These are phyloP conservation scores for Huntiella moniliformis DNA, from an alignment of 2,329 filamentous ascomycete genomes.

Conservation along the genomic window DNA sequence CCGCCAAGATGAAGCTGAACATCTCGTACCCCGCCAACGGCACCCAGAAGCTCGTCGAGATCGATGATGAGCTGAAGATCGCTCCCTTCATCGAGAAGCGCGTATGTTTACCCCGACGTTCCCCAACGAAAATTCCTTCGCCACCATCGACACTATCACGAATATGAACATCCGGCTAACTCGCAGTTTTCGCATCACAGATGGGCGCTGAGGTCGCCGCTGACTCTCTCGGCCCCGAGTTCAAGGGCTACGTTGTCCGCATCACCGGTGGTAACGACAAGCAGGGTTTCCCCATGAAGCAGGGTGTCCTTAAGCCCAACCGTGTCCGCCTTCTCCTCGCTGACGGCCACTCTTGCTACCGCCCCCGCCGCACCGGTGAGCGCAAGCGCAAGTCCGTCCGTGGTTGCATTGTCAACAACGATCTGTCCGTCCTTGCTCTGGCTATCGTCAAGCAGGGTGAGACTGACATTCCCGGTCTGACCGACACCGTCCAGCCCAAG, in stretches of 20 bases:
- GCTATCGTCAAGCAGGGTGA: slow-evolving; percentile 97
- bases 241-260: slow-evolving; percentile 99
- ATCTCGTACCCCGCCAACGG: slow-evolving; percentile 91
- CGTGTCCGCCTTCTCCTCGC: slow-evolving; percentile 94
- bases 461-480: slow-evolving; percentile 79
- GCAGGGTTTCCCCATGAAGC: slow-evolving; percentile 99
- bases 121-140: not conserved
- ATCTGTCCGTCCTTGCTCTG: slow-evolving; percentile 87
- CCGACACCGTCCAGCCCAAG: slow-evolving; percentile 97
- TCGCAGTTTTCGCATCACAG: slow-evolving; percentile 20
- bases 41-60: slow-evolving; percentile 97
- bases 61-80: slow-evolving; percentile 99
- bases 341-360: slow-evolving; percentile 98
- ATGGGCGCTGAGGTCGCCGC: slow-evolving; percentile 86
- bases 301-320: slow-evolving; percentile 96
- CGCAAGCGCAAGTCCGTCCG: slow-evolving; percentile 98
- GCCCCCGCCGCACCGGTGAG: slow-evolving; percentile 91
- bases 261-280: slow-evolving; percentile 99
- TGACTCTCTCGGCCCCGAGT: slow-evolving; percentile 94
- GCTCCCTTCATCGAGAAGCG: slow-evolving; percentile 97
- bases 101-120: slow-evolving; percentile 32
- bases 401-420: slow-evolving; percentile 94
- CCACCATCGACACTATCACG: slow-evolving; percentile 1
- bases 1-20: slow-evolving; percentile 29
- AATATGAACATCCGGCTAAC: slow-evolving; percentile 13